phyloP scores from a whole-genome alignment of 805 yeast genomes.

The Candida khao-thaluensis region DNA sequence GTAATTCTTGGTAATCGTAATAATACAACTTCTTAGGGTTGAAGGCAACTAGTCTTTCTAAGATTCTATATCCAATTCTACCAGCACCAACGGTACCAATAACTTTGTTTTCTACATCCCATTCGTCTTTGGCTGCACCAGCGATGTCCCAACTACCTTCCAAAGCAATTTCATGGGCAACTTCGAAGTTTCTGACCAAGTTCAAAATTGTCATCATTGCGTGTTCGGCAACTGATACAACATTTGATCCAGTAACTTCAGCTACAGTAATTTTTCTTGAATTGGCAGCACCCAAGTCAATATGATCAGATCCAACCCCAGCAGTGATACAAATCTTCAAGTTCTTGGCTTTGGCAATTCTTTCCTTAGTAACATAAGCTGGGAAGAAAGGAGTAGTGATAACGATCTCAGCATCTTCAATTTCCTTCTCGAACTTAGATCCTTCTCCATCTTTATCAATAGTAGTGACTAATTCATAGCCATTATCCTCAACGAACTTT shows the following conservation, averaged over 20 bases:
- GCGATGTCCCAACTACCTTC: slow-evolving; percentile 75
- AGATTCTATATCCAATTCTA: slow-evolving; percentile 73
- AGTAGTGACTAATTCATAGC: slow-evolving; percentile 67
- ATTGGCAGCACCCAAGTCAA: slow-evolving; percentile 68
- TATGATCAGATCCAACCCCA: slow-evolving; percentile 83
- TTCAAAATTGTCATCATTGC: slow-evolving; percentile 70
- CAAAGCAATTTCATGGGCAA: slow-evolving; percentile 69
- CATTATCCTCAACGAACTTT: slow-evolving; percentile 59
- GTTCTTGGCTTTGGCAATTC: slow-evolving; percentile 68
- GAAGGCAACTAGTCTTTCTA: slow-evolving; percentile 70
- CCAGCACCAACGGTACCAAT: slow-evolving; percentile 83
- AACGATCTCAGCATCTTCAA: slow-evolving; percentile 71
- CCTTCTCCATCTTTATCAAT: slow-evolving; percentile 63
- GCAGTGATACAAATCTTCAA: slow-evolving; percentile 73
- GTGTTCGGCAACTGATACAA: slow-evolving; percentile 78
- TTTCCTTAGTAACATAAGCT: slow-evolving; percentile 65
- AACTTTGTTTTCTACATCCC: slow-evolving; percentile 72
- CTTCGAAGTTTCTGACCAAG: slow-evolving; percentile 73
- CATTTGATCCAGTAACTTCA: slow-evolving; percentile 84
- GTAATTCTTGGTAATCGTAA: slow-evolving; percentile 71
- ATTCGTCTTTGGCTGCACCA: slow-evolving; percentile 67
- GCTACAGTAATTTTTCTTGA: slow-evolving; percentile 63
- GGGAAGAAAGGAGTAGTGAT: slow-evolving; percentile 86
- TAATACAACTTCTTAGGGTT: slow-evolving; percentile 72
- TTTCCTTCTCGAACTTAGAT: slow-evolving; percentile 60